These are phyloP conservation scores for Solanum virginianum DNA, from an alignment of 257 asterid species.

Conservation along the genomic window DNA sequence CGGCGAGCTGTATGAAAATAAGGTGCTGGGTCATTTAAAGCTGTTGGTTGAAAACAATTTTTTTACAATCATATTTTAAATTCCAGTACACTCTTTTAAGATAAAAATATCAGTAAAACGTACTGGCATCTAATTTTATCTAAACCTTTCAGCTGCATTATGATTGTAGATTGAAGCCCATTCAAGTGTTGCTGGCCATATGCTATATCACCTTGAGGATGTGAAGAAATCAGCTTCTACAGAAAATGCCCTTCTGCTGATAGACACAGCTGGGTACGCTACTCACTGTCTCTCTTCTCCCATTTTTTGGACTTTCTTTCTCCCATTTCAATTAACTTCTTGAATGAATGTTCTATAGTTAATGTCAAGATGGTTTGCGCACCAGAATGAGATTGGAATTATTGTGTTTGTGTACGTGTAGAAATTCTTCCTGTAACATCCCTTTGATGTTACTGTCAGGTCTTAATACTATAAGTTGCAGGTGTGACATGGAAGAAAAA, in stretches of 20 bases:
- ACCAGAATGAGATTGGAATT: neutral
- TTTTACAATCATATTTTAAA: neutral
- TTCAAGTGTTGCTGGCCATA: conserved; percentile 74
- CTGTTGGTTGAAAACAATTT: neutral
- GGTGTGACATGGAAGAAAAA: conserved; percentile 98
- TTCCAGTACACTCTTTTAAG: neutral
- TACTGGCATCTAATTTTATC: neutral
- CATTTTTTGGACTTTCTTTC: neutral
- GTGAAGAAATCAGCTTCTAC: conserved; percentile 73
- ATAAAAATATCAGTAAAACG: neutral
- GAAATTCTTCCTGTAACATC: neutral
- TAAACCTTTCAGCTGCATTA: conserved; percentile 2
- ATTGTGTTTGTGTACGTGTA: neutral
- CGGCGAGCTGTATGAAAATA: conserved; percentile 67
- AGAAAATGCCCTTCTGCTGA: conserved; percentile 75
- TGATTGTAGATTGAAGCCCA: conserved; percentile 72
- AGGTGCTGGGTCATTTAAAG: conserved; percentile 39
- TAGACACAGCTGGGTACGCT: conserved; percentile 85
- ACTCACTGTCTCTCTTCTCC: neutral
- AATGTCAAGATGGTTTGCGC: neutral
- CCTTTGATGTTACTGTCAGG: neutral
- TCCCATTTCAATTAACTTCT: neutral
- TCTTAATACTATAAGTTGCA: conserved; percentile 8
- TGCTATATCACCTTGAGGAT: conserved; percentile 59
- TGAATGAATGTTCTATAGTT: neutral